Evolutionary conservation across 1,284 basidiomycete species (phyloP), one percentile per base, ranked within the genome.

Genomic region (Trametes hirsuta): DNA sequence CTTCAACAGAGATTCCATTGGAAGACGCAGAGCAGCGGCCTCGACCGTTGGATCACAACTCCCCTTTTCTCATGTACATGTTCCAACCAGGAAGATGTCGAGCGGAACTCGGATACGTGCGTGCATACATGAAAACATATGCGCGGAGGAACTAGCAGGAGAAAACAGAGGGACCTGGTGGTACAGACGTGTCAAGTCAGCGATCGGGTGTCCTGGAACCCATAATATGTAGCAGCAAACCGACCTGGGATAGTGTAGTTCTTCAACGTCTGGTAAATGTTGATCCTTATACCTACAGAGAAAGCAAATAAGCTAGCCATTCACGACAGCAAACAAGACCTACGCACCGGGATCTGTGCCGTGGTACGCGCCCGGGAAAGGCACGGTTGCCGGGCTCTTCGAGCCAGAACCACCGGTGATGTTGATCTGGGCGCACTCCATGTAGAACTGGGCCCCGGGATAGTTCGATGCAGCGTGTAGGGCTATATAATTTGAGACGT

Each of bases 361-460:
- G 21, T 66, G 63, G 69, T 82, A 81, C 0, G 79, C 79, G 47
- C 82, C 81, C 3, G 81, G 81, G 77, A 84, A 82, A 58, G 74
- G 77, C 36, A 82, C 81, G 14, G 79, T 81, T 11, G 79, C 72
- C 3, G 81, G 81, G 8, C 68, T 69, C 12, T 77, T 74, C 57
- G 67, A 77, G 22, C 81, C 81, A 47, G 64, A 76, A 6, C 82
- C 81, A 18, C 81, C 81, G 11, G 79, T 81, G 55, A 84, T 76
- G 55, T 79, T 65, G 55, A 84, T 69, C 65, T 83, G 81, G 12
- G 80, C 80, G 54, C 80, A 83, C 67, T 81, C 79, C 81, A 82
- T 80, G 79, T 82, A 83, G 68, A 84, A 73, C 62, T 84, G 82
- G 39, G 83, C 83, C 41, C 82, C 83, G 25, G 81, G 81, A 66